These are phyloP conservation scores for Cercospora zeina DNA, from an alignment of 2,329 filamentous ascomycete genomes.

Conservation along the genomic window DNA sequence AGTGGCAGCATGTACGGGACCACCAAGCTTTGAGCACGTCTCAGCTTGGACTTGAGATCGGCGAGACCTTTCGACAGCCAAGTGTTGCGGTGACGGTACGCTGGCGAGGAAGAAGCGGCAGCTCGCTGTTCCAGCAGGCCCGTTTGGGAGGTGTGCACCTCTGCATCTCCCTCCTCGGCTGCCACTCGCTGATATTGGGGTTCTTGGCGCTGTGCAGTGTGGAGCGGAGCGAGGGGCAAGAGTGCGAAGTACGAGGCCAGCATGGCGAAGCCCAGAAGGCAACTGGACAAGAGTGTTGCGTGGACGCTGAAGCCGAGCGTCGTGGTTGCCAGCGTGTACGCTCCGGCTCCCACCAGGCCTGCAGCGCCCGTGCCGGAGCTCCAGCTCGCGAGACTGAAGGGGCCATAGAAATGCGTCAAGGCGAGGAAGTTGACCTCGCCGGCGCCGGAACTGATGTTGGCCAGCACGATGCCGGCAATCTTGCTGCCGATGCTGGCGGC, in stretches of 20 bases:
- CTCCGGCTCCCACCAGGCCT: slow-evolving; percentile 72
- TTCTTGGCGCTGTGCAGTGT: slow-evolving; percentile 47
- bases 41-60: slow-evolving; percentile 48
- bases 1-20: slow-evolving; percentile 77
- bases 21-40: slow-evolving; percentile 46
- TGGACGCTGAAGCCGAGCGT: slow-evolving; percentile 73
- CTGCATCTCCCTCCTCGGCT: slow-evolving; percentile 46
- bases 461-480: slow-evolving; percentile 78
- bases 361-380: slow-evolving; percentile 74
- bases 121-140: slow-evolving; percentile 39
- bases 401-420: slow-evolving; percentile 89
- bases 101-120: slow-evolving; percentile 37
- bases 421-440: slow-evolving; percentile 91
- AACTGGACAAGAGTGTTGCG: slow-evolving; percentile 72
- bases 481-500: slow-evolving; percentile 66
- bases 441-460: slow-evolving; percentile 79
- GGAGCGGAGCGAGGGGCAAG: slow-evolving; percentile 68
- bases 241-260: slow-evolving; percentile 81
- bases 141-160: slow-evolving; percentile 21
- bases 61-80: slow-evolving; percentile 18
- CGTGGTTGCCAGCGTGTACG: slow-evolving; percentile 84
- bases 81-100: slow-evolving; percentile 19
- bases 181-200: slow-evolving; percentile 57
- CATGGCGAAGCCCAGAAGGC: slow-evolving; percentile 79
- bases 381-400: slow-evolving; percentile 85